Percentiles rank a stretch among this genome's conserved stretches.
phyloP scores from a whole-genome alignment of 441 rosid species.

The Aquilaria agallochum region DNA sequence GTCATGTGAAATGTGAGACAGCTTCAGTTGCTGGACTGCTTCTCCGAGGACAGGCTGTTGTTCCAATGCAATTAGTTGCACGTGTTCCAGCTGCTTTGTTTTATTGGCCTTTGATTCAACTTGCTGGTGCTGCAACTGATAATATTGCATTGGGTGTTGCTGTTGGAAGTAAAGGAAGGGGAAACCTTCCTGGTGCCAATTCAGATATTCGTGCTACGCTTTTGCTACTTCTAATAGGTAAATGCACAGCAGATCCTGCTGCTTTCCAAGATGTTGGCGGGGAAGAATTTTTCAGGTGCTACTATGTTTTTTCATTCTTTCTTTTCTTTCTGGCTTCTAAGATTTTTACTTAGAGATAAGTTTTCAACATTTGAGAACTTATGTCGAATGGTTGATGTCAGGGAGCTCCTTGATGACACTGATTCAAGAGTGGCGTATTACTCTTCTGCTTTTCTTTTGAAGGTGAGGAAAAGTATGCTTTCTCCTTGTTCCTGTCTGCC shows the following conservation, averaged over 20 bases:
- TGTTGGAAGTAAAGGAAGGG: slow-evolving; percentile 99
- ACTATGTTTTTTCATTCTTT: slow-evolving; percentile 3
- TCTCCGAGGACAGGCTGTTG: slow-evolving; percentile 87
- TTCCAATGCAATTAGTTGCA: slow-evolving; percentile 95
- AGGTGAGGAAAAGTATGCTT: slow-evolving; percentile 50
- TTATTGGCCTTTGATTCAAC: slow-evolving; percentile 98
- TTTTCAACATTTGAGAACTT: too few relatives aligned
- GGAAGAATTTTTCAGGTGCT: slow-evolving; percentile 90
- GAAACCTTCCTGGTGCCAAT: slow-evolving; percentile 95
- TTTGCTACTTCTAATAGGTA: slow-evolving; percentile 87
- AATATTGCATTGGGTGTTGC: slow-evolving; percentile 96
- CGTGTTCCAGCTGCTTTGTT: slow-evolving; percentile 94
- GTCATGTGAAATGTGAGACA: slow-evolving; percentile 47
- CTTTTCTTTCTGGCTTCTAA: too few relatives aligned
- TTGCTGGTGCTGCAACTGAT: slow-evolving; percentile 97
- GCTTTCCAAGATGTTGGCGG: slow-evolving; percentile 95
- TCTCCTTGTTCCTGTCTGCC: background rate
- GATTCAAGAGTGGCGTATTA: slow-evolving; percentile 99
- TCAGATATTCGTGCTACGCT: slow-evolving; percentile 96
- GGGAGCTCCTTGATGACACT: slow-evolving; percentile 95
- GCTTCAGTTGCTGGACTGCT: slow-evolving; percentile 96
- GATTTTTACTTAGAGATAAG: too few relatives aligned
- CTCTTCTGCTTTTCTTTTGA: slow-evolving; percentile 94
- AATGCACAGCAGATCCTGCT: slow-evolving; percentile 89
- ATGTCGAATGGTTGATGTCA: slow-evolving; percentile 19